A percentile compares a stretch with the other conserved stretches of the same genome.
phyloP scores from a whole-genome alignment of 2,329 filamentous ascomycete genomes.

The Xylaria arbuscula region DNA sequence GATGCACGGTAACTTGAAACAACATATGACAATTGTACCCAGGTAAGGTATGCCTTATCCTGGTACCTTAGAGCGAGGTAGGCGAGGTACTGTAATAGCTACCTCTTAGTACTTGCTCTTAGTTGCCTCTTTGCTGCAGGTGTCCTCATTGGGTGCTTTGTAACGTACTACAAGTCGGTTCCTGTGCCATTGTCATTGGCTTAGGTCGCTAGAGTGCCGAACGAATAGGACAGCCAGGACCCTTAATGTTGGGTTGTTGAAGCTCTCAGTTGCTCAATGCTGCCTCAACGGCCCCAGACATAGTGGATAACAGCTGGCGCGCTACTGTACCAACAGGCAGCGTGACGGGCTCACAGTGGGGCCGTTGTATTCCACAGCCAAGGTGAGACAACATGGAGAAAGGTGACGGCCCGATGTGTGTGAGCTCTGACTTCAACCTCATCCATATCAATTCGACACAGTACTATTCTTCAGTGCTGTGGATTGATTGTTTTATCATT shows the following conservation, averaged over 20 bases:
- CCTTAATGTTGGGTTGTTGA: neutral
- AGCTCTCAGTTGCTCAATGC: neutral
- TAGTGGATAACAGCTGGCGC: neutral
- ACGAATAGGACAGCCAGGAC: neutral
- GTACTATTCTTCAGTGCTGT: too few relatives aligned
- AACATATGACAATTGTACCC: constrained; percentile 18
- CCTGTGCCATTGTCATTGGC: neutral
- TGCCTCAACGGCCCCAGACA: neutral
- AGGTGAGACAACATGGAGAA: neutral
- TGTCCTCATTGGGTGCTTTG: too few relatives aligned
- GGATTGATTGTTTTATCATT: too few relatives aligned
- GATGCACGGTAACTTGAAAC: constrained; percentile 34
- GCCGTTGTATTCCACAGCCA: neutral
- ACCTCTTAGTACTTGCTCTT: neutral
- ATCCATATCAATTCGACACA: too few relatives aligned
- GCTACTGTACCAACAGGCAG: neutral
- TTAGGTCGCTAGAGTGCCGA: neutral
- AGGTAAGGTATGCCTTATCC: neutral
- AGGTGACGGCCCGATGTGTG: neutral
- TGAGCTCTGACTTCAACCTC: too few relatives aligned
- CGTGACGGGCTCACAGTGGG: neutral
- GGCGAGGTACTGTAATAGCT: neutral
- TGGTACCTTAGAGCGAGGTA: neutral
- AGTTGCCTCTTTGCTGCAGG: too few relatives aligned
- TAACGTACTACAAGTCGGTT: neutral